These are phyloP conservation scores for Pseudogymnoascus sp. DNA, from an alignment of 2,329 filamentous ascomycete genomes.

Conservation along the genomic window DNA sequence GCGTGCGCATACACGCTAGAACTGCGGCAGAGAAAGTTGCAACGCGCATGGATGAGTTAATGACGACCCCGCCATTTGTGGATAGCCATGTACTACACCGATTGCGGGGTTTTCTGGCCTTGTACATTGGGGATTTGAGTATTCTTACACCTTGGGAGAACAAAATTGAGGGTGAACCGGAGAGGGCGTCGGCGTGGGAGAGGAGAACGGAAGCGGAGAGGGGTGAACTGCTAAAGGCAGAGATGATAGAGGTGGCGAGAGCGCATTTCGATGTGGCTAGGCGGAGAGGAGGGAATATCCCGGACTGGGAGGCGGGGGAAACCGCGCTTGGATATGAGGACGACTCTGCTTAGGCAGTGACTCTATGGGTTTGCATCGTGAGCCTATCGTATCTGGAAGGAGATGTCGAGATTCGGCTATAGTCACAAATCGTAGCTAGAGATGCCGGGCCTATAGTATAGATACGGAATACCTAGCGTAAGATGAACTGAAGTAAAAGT, in stretches of 20 bases:
- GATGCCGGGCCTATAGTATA: not conserved
- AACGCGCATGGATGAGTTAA: conserved; percentile 59
- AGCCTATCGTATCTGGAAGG: not conserved
- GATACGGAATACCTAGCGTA: not conserved
- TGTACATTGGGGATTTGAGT: conserved; percentile 66
- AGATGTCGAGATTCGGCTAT: not conserved
- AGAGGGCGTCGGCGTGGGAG: conserved; percentile 11
- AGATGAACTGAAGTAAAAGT: not conserved
- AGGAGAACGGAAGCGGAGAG: conserved; percentile 18
- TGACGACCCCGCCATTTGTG: conserved; percentile 62
- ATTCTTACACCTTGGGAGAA: conserved; percentile 28
- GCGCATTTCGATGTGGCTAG: conserved; percentile 31
- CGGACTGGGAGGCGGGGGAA: not conserved
- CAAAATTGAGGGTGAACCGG: conserved; percentile 14
- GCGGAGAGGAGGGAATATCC: conserved; percentile 15
- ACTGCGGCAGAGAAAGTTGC: conserved; percentile 53
- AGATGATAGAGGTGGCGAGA: conserved; percentile 30
- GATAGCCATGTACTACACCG: conserved; percentile 58
- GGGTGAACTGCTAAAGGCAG: conserved; percentile 19
- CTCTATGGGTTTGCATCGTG: not conserved
- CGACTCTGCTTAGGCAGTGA: not conserved
- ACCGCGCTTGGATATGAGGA: not conserved
- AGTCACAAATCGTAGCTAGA: not conserved
- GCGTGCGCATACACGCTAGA: conserved; percentile 20
- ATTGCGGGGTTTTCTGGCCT: conserved; percentile 62